Percentiles rank a stretch among this genome's conserved stretches.
phyloP scores from a whole-genome alignment of 2,329 filamentous ascomycete genomes.

The Verticillium albo-atrum region DNA sequence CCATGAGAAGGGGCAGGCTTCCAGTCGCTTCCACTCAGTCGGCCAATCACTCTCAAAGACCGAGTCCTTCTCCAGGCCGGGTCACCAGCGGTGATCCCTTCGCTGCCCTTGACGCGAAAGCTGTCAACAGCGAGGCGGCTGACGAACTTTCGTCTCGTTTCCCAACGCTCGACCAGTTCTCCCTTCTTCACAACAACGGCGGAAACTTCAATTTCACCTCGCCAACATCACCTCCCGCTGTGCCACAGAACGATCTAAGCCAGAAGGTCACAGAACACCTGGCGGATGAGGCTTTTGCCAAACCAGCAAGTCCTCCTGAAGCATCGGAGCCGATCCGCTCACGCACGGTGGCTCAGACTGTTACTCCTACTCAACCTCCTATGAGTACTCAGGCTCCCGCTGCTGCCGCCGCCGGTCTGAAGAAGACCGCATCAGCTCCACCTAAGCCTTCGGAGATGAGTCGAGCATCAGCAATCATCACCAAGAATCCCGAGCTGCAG shows the following conservation, averaged over 20 bases:
- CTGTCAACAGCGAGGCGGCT: slow-evolving; percentile 40
- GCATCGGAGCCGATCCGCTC: slow-evolving; percentile 5
- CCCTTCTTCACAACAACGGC: slow-evolving; percentile 79
- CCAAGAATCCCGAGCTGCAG: slow-evolving; percentile 57
- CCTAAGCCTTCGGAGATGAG: slow-evolving; percentile 45
- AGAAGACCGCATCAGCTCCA: slow-evolving; percentile 30
- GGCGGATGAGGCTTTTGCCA: slow-evolving; percentile 78
- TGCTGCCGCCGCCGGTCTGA: slow-evolving; percentile 19
- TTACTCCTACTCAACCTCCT: slow-evolving; percentile 23
- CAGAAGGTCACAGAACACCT: slow-evolving; percentile 70
- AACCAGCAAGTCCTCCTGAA: slow-evolving; percentile 20
- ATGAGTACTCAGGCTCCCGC: slow-evolving; percentile 9
- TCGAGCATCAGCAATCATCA: slow-evolving; percentile 60
- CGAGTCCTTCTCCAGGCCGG: slow-evolving; percentile 64
- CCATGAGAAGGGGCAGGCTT: slow-evolving; percentile 86
- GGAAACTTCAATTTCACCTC: slow-evolving; percentile 79
- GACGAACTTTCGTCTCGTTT: slow-evolving; percentile 86
- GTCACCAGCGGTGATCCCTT: slow-evolving; percentile 78
- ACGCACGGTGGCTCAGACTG: slow-evolving; percentile 15
- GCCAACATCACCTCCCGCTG: slow-evolving; percentile 39
- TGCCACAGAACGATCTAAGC: slow-evolving; percentile 52
- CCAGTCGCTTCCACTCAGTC: slow-evolving; percentile 27
- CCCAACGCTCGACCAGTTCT: slow-evolving; percentile 89
- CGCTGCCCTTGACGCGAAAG: slow-evolving; percentile 74
- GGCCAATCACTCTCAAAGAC: slow-evolving; percentile 46